Evolutionary conservation across 768 basidiomycete genomes (phyloP).

Genomic region (Mycena maculata): DNA sequence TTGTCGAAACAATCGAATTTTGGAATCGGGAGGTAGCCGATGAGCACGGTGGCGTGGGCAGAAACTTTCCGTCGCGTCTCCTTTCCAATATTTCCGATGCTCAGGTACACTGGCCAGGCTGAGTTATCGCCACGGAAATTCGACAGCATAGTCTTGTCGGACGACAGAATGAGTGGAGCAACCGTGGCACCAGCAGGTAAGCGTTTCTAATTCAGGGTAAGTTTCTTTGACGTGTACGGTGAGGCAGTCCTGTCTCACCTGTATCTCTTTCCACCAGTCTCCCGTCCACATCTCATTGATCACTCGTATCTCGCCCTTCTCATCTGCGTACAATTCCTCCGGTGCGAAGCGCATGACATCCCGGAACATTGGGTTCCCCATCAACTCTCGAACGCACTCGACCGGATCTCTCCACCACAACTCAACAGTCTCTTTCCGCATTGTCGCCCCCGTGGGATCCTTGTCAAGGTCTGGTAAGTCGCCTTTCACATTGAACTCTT

Average conservation of each 20-base stretch:
- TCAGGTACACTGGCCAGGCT: conserved; percentile 50
- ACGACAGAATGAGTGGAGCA: conserved; percentile 45
- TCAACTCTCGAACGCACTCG: conserved; percentile 38
- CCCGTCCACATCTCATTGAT: conserved; percentile 44
- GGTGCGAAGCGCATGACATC: conserved; percentile 40
- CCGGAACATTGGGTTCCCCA: conserved; percentile 42
- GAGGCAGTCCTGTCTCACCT: conserved; percentile 37
- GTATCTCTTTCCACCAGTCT: conserved; percentile 47
- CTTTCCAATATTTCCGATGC: conserved; percentile 47
- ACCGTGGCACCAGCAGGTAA: conserved; percentile 30
- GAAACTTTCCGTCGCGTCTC: conserved; percentile 38
- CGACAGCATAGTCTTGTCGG: conserved; percentile 49
- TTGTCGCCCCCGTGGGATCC: conserved; percentile 14
- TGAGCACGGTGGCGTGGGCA: conserved; percentile 40
- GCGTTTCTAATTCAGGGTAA: neutral
- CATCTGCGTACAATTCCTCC: conserved; percentile 24
- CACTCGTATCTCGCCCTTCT: conserved; percentile 1
- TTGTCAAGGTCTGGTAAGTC: conserved; percentile 23
- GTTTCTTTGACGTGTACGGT: neutral
- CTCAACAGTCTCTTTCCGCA: conserved; percentile 33
- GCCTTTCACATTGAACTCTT: conserved; percentile 33
- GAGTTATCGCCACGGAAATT: conserved; percentile 45
- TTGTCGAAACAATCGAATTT: conserved; percentile 43
- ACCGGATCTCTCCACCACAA: conserved; percentile 41
- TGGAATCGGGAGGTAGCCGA: conserved; percentile 49